A percentile compares a stretch with the other conserved stretches of the same genome.
These are phyloP conservation scores for Mucor piriformis DNA, from an alignment of 371 early-diverging fungal genomes.

Conservation along the genomic window DNA sequence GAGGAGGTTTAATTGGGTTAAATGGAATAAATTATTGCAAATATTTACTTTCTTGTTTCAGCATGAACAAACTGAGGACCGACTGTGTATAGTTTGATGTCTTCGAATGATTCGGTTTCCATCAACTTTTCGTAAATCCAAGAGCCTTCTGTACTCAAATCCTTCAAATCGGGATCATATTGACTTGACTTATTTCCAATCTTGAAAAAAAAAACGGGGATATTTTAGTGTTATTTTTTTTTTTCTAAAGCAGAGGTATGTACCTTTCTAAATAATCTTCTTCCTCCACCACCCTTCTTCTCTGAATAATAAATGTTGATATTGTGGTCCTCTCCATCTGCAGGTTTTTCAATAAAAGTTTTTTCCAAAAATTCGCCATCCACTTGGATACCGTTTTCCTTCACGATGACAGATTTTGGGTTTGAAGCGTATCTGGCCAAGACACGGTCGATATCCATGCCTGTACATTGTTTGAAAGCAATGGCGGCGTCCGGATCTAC, in stretches of 20 bases:
- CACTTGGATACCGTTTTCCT: conserved; percentile 73
- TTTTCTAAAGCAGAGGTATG: no score
- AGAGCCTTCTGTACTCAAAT: conserved; percentile 78
- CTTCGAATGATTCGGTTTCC: conserved; percentile 92
- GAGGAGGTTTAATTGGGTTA: neutral
- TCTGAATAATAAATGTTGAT: conserved; percentile 93
- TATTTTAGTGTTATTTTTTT: no score
- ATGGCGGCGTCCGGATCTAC: conserved; percentile 47
- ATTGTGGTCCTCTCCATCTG: conserved; percentile 96
- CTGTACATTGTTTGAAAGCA: conserved; percentile 48
- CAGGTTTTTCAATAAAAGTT: conserved; percentile 99
- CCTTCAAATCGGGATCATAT: conserved; percentile 71
- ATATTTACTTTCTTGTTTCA: conserved; percentile 91
- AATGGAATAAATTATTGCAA: neutral
- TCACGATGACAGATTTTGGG: conserved; percentile 21
- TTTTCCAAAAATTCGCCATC: conserved; percentile 75
- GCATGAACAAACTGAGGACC: conserved; percentile 92
- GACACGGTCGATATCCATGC: conserved; percentile 56
- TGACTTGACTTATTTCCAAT: conserved; percentile 96
- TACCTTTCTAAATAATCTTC: conserved; percentile 95
- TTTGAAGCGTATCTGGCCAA: conserved; percentile 34
- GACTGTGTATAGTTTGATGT: conserved; percentile 97
- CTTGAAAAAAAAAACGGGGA: conserved; percentile 28
- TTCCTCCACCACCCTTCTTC: conserved; percentile 87
- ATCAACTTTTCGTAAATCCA: conserved; percentile 97